phyloP scores from a whole-genome alignment of 163 green algal species.

The Volvox carteri region DNA sequence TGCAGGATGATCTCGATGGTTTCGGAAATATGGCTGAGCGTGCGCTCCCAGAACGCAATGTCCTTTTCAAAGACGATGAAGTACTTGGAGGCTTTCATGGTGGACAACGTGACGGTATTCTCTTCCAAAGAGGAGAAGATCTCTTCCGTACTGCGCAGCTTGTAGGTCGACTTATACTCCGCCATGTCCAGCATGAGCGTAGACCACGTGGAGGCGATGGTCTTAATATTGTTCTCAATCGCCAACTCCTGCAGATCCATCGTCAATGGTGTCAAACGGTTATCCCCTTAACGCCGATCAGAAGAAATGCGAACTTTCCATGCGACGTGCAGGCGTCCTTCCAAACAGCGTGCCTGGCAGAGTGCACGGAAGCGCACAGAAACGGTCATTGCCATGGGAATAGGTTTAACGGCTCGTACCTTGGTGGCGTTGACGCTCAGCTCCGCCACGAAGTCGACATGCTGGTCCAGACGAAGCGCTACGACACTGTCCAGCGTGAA shows the following conservation, averaged over 20 bases:
- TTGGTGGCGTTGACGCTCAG: constrained; percentile 87
- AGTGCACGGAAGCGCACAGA: too few relatives aligned
- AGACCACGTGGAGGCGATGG: constrained; percentile 72
- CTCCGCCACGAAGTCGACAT: constrained; percentile 88
- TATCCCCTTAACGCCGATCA: too few relatives aligned
- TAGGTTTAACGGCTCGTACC: constrained; percentile 21
- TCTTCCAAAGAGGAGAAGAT: constrained; percentile 90
- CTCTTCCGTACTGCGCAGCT: constrained; percentile 89
- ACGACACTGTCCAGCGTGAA: constrained; percentile 91
- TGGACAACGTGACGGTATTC: constrained; percentile 88
- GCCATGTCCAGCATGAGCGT: constrained; percentile 83
- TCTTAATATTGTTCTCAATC: constrained; percentile 84
- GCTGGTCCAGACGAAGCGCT: constrained; percentile 83
- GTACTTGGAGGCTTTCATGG: constrained; percentile 93
- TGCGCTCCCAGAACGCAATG: constrained; percentile 87
- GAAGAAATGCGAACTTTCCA: too few relatives aligned
- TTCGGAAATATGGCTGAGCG: constrained; percentile 84
- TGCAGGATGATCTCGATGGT: constrained; percentile 90
- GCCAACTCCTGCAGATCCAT: constrained; percentile 75
- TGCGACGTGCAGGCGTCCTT: too few relatives aligned
- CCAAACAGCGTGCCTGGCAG: too few relatives aligned
- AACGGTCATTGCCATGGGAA: too few relatives aligned
- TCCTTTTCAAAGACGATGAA: constrained; percentile 90
- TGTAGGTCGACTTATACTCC: constrained; percentile 87
- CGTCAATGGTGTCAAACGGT: too few relatives aligned